Evolutionary conservation across 2,329 filamentous ascomycete species (phyloP), one percentile per base, ranked within the genome.

Genomic region (Penicillium sp.): DNA sequence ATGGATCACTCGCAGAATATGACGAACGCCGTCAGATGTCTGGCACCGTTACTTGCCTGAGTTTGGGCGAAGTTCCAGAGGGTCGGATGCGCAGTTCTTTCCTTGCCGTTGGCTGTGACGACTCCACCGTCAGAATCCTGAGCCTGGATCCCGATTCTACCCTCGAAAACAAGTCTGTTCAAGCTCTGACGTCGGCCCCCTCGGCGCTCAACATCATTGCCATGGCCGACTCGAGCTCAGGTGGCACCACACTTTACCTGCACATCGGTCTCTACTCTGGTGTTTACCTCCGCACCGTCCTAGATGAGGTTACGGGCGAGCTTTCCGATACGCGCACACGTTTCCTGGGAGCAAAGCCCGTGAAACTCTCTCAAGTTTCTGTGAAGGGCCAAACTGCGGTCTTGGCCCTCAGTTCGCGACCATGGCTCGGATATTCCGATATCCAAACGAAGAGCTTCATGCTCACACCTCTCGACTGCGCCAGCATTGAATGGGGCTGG

Each of bases 231-330:
- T 96, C 94, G 1, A 92, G 91, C 2, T 92, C 91, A 1, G 93
- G 93, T 26, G 92, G 93, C 19, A 91, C 89, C 12, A 96, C 94
- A 0, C 84, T 97, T 4, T 98, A 97, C 74, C 86, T 99, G 5
- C 95, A 99, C 72, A 98, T 99, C 63, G 96, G 95, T 59, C 85
- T 99, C 1, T 90, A 95, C 74, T 98, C 93, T 33, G 95, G 96
- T 59, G 93, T 99, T 12, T 99, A 99, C 75, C 87, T 99, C 26
- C 88, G 96, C 49, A 98, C 95, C 0, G 92, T 97, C 6, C 82
- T 99, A 17, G 95, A 99, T 71, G 96, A 98, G 74, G 87, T 97
- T 44, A 98, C 93, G 3, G 96, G 96, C 61, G 95, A 99, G 75
- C 84, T 99, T 38, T 96, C 93, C 1, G 94, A 99, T 74, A 98